Percentiles rank a stretch among this genome's conserved stretches.
phyloP scores from a whole-genome alignment of 2,329 filamentous ascomycete genomes.

The Pyricularia pennisetigena region DNA sequence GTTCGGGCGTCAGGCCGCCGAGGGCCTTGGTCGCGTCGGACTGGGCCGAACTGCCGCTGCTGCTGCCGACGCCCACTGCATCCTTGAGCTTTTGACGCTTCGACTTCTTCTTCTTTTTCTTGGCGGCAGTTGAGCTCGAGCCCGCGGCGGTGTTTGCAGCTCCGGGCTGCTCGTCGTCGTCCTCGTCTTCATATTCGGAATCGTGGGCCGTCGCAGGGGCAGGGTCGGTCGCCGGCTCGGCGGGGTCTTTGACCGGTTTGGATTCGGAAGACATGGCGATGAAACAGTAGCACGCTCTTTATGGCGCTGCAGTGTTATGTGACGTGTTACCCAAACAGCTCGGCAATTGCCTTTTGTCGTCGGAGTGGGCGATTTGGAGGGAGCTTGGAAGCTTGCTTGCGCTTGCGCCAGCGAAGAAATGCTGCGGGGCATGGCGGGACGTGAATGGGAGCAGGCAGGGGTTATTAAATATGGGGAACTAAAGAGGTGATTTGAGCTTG shows the following conservation, averaged over 20 bases:
- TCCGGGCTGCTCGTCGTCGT: constrained; percentile 22
- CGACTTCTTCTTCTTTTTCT: constrained; percentile 57
- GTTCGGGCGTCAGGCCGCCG: constrained; percentile 41
- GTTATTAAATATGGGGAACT: background rate
- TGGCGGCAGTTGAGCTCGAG: constrained; percentile 21
- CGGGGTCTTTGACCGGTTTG: constrained; percentile 46
- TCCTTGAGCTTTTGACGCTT: constrained; percentile 53
- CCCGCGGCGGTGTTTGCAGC: constrained; percentile 15
- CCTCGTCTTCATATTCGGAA: constrained; percentile 31
- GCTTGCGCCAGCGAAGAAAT: background rate
- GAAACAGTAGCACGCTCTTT: background rate
- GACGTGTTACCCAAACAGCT: background rate
- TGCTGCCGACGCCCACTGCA: constrained; percentile 25
- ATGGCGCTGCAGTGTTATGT: background rate
- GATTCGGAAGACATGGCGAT: constrained; percentile 46
- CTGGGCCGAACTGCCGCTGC: constrained; percentile 20
- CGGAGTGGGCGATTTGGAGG: background rate
- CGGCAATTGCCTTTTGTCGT: background rate
- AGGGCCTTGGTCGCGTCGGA: constrained; percentile 39
- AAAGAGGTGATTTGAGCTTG: background rate
- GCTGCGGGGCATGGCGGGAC: background rate
- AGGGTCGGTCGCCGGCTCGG: constrained; percentile 27
- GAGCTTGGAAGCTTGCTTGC: background rate
- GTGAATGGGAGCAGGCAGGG: background rate
- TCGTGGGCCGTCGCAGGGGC: constrained; percentile 32